Conservation (phyloP, 176 grass and related monocot genomes). For the Eragrostis nindensis region DNA sequence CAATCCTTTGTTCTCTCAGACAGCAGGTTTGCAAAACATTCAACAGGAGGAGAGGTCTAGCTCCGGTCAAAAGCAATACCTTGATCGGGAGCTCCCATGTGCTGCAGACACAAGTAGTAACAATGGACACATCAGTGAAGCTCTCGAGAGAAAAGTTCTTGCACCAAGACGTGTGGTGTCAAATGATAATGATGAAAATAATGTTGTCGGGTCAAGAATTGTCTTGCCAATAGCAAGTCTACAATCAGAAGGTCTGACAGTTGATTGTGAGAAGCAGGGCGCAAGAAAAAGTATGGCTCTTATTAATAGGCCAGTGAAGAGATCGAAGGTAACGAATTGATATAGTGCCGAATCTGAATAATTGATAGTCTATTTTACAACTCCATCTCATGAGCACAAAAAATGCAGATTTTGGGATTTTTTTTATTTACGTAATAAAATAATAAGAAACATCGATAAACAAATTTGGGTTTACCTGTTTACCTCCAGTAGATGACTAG, state of each 20-base stretch:
- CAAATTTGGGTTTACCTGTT: background rate
- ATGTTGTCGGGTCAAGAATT: constrained; percentile 37
- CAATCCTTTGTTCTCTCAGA: constrained; percentile 52
- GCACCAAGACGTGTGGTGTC: constrained; percentile 35
- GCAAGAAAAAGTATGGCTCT: background rate
- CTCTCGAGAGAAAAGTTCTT: constrained; percentile 39
- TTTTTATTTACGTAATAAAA: constrained; percentile 3
- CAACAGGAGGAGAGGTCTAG: constrained; percentile 36
- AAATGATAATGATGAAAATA: constrained; percentile 37
- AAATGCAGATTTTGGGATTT: constrained; percentile 4
- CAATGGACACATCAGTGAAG: constrained; percentile 17
- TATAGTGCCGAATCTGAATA: constrained; percentile 11
- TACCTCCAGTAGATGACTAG: background rate
- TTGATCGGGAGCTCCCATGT: constrained; percentile 2
- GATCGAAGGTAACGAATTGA: constrained; percentile 40
- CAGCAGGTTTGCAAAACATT: constrained; percentile 30
- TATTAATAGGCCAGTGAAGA: constrained; percentile 11
- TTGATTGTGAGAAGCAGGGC: constrained; percentile 19
- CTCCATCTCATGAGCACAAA: constrained; percentile 23
- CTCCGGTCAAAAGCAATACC: constrained; percentile 31
- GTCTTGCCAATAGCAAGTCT: constrained; percentile 41
- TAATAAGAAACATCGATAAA: constrained; percentile 15
- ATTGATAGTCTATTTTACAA: constrained; percentile 2
- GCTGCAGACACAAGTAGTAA: constrained; percentile 4
- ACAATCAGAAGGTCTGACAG: constrained; percentile 22